phyloP scores from a whole-genome alignment of 257 asterid genomes.

The Mentha longifolia region DNA sequence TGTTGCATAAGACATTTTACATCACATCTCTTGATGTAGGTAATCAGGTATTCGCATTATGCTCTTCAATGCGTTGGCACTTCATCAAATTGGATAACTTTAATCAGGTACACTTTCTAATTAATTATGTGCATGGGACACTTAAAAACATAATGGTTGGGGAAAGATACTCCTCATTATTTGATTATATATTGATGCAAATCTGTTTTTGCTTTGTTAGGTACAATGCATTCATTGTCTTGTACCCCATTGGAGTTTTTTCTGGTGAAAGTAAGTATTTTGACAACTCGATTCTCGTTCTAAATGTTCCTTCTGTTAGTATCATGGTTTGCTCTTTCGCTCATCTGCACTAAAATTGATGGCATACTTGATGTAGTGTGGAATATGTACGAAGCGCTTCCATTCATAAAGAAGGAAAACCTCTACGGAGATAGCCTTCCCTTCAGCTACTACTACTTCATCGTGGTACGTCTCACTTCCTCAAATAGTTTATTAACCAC shows the following conservation, averaged over 20 bases:
- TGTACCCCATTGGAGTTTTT: constrained; percentile 86
- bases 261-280: constrained; percentile 89
- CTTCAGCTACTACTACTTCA: constrained; percentile 64
- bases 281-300: constrained; percentile 20
- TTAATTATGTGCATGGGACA: not conserved
- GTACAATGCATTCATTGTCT: constrained; percentile 83
- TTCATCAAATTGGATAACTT: constrained; percentile 72
- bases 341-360: constrained; percentile 15
- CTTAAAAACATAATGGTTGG: not conserved
- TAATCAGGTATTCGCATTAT: constrained; percentile 83
- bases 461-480: constrained; percentile 49
- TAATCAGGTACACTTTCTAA: constrained; percentile 59
- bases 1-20: not conserved
- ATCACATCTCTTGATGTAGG: constrained; percentile 45
- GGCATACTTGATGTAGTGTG: constrained; percentile 58
- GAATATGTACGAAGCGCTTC: constrained; percentile 94
- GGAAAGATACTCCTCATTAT: constrained; percentile 4
- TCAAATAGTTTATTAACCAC: not conserved
- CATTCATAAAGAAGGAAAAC: constrained; percentile 61
- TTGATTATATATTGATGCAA: constrained; percentile 10
- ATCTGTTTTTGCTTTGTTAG: constrained; percentile 43
- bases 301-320: not conserved
- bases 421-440: constrained; percentile 71
- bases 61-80: constrained; percentile 59
- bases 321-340: not conserved